A percentile compares a stretch with the other conserved stretches of the same genome.
Evolutionary conservation across 148 eudicot genomes (phyloP).

Genomic region (Silene latifolia): DNA sequence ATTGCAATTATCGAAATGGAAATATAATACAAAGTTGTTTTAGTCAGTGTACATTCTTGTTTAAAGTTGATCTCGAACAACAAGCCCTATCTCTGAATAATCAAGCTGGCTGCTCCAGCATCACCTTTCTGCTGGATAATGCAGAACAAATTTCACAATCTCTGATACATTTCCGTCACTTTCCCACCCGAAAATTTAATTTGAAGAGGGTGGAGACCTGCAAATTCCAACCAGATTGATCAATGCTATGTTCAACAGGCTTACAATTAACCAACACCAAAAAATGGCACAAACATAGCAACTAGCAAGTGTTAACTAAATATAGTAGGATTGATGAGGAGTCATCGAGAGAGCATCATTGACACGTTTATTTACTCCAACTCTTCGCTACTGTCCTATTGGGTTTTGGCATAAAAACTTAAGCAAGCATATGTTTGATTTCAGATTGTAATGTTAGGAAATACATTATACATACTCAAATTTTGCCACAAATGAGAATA

Average conservation of each 20-base stretch:
- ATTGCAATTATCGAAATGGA: constrained; percentile 13
- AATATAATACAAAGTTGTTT: neutral
- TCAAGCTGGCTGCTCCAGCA: constrained; percentile 18
- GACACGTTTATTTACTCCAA: too few species aligned
- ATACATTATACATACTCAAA: too few species aligned
- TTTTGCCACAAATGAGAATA: too few species aligned
- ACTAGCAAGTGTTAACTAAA: neutral
- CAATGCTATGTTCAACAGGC: neutral
- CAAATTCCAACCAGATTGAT: constrained; percentile 7
- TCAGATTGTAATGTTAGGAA: too few species aligned
- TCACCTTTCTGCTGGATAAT: constrained; percentile 15
- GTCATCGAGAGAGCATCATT: too few species aligned
- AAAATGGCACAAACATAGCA: too few species aligned
- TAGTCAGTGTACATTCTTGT: constrained; percentile 18
- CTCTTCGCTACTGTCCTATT: too few species aligned
- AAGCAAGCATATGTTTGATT: too few species aligned
- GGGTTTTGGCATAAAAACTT: too few species aligned
- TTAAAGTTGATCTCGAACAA: constrained; percentile 9
- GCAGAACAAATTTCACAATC: constrained; percentile 10
- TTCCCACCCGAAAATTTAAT: constrained; percentile 17
- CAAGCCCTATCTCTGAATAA: constrained; percentile 4
- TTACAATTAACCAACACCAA: neutral
- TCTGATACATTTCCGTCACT: neutral
- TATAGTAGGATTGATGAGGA: too few species aligned
- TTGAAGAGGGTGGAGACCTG: constrained; percentile 24